These are phyloP conservation scores for Aspergillus niger DNA, from an alignment of 2,329 filamentous ascomycete genomes.

Conservation along the genomic window DNA sequence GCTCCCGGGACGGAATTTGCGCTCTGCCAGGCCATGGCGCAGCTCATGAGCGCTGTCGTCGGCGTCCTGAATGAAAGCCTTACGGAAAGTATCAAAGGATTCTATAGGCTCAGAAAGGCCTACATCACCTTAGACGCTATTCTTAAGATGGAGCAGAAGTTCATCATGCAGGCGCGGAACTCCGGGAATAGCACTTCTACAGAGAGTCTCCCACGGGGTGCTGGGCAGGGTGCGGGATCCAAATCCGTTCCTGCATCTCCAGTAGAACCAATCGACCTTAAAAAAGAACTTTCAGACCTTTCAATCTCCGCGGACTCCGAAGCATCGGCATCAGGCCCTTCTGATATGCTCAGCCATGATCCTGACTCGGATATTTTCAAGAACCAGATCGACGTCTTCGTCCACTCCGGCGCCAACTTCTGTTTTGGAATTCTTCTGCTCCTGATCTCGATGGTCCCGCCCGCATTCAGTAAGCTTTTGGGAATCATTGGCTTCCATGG, in stretches of 20 bases:
- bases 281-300: slow-evolving; percentile 27
- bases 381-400: slow-evolving; percentile 79
- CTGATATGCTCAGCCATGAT: slow-evolving; percentile 47
- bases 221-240: slow-evolving; percentile 2
- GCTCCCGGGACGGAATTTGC: slow-evolving; percentile 83
- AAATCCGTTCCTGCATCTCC: slow-evolving; percentile 22
- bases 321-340: slow-evolving; percentile 21
- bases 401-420: slow-evolving; percentile 84
- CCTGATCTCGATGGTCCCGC: slow-evolving; percentile 89
- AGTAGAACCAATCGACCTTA: slow-evolving; percentile 21
- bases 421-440: slow-evolving; percentile 86
- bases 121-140: slow-evolving; percentile 81
- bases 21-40: slow-evolving; percentile 78
- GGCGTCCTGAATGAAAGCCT: slow-evolving; percentile 89
- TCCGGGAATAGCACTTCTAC: slow-evolving; percentile 16
- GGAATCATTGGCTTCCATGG: slow-evolving; percentile 89
- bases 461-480: slow-evolving; percentile 81
- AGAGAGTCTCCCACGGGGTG: slow-evolving; percentile 3
- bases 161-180: slow-evolving; percentile 45
- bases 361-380: slow-evolving; percentile 66
- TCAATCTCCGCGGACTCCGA: slow-evolving; percentile 23
- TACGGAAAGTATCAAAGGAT: slow-evolving; percentile 86
- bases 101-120: slow-evolving; percentile 89
- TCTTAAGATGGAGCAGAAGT: slow-evolving; percentile 70
- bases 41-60: slow-evolving; percentile 86